A percentile compares a stretch with the other conserved stretches of the same genome.
These are phyloP conservation scores for Globisporangium middletonii DNA, from an alignment of 352 stramenopile species.

Conservation along the genomic window DNA sequence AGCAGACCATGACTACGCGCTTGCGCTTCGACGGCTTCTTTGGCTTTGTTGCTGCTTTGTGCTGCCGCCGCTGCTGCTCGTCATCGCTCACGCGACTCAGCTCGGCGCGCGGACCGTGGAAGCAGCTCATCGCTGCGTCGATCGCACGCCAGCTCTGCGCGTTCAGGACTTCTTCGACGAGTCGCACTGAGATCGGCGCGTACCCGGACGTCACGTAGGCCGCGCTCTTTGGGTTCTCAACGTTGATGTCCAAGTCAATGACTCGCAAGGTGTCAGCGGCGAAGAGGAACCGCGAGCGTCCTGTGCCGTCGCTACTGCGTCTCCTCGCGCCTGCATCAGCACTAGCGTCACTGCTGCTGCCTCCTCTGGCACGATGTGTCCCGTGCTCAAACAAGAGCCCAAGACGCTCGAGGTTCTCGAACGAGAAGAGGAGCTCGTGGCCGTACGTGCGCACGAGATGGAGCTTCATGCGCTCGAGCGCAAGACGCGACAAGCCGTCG, in stretches of 20 bases:
- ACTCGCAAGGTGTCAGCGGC: conserved; percentile 26
- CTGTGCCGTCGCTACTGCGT: background rate
- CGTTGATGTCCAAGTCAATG: conserved; percentile 55
- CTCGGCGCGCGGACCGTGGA: conserved; percentile 56
- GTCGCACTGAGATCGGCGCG: conserved; percentile 52
- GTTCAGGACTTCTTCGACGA: conserved; percentile 66
- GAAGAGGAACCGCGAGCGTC: conserved; percentile 21
- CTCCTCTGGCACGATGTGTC: background rate
- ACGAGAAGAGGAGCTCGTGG: conserved; percentile 65
- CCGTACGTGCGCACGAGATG: conserved; percentile 67
- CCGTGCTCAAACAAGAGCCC: conserved; percentile 35
- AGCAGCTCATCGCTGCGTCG: conserved; percentile 35
- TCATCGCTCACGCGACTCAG: conserved; percentile 20
- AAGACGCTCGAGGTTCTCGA: conserved; percentile 51
- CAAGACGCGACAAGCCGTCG: conserved; percentile 26
- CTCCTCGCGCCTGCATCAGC: background rate
- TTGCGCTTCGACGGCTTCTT: conserved; percentile 16
- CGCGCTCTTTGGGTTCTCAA: conserved; percentile 39
- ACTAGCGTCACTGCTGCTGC: background rate
- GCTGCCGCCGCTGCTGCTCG: conserved; percentile 1
- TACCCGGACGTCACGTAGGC: conserved; percentile 76
- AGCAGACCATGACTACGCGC: conserved; percentile 50
- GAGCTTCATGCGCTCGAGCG: conserved; percentile 44
- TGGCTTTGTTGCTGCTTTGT: conserved; percentile 14
- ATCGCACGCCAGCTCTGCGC: conserved; percentile 37